Evolutionary conservation across 192 early-diverging fungal genomes (phyloP).

Genomic region (Backusella liffmaniae): DNA sequence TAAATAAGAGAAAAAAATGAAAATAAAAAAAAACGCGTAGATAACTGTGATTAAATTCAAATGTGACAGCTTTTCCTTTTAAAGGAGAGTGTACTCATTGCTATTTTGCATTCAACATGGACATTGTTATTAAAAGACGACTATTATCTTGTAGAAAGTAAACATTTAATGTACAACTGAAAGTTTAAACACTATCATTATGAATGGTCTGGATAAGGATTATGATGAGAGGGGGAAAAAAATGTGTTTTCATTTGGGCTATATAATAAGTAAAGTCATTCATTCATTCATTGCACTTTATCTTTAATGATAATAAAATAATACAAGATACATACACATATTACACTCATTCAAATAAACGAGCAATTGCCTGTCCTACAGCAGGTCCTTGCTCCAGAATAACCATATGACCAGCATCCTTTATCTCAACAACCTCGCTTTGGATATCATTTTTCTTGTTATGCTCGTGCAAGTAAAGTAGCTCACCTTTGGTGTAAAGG

Average conservation of each 20-base stretch:
- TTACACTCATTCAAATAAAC: neutral
- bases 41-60: neutral
- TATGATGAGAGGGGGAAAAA: neutral
- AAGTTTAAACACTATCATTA: neutral
- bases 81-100: neutral
- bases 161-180: too few species aligned
- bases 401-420: constrained; percentile 14
- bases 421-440: neutral
- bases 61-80: neutral
- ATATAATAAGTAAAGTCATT: neutral
- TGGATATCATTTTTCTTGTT: neutral
- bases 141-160: too few species aligned
- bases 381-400: neutral
- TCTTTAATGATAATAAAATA: neutral
- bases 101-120: too few species aligned
- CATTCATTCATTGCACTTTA: neutral
- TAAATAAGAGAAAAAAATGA: neutral
- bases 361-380: neutral
- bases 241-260: neutral
- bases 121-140: too few species aligned
- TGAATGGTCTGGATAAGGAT: neutral
- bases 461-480: neutral
- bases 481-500: neutral
- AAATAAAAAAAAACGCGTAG: constrained; percentile 8
- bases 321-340: neutral